A percentile compares a stretch with the other conserved stretches of the same genome.
phyloP scores from a whole-genome alignment of 2,329 filamentous ascomycete genomes.

The Thelonectria olida region DNA sequence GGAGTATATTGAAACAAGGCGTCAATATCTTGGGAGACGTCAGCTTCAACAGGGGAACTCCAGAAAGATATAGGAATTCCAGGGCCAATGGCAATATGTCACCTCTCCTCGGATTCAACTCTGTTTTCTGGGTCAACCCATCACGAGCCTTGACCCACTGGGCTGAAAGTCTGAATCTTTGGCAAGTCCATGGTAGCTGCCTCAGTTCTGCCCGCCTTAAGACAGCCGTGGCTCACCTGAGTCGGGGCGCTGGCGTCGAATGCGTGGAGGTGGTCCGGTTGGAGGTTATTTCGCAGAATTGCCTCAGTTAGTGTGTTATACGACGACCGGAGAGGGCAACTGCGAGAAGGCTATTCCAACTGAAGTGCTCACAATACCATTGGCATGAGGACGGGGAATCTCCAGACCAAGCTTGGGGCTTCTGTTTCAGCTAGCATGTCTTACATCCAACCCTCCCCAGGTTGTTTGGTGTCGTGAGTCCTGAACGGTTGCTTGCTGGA shows the following conservation, averaged over 20 bases:
- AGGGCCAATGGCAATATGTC: not conserved
- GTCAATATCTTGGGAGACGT: not conserved
- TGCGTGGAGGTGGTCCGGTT: constrained; percentile 23
- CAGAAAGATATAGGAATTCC: constrained; percentile 26
- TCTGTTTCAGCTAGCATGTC: not conserved
- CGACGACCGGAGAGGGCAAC: constrained; percentile 18
- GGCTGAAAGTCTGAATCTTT: constrained; percentile 26
- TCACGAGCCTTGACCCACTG: constrained; percentile 18
- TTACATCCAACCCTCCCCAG: not conserved
- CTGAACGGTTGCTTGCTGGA: not conserved
- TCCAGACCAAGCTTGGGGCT: not conserved
- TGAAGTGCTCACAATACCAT: constrained; percentile 14
- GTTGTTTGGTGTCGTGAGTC: too few relatives aligned
- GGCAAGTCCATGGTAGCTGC: constrained; percentile 8
- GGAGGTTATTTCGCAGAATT: constrained; percentile 22
- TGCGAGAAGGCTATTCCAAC: not conserved
- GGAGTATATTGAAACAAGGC: not conserved
- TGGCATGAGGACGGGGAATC: not conserved
- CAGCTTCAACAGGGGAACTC: not conserved
- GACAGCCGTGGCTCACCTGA: constrained; percentile 19
- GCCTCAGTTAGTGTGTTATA: constrained; percentile 5
- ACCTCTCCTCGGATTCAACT: constrained; percentile 5
- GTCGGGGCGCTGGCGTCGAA: not conserved
- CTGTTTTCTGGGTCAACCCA: constrained; percentile 16
- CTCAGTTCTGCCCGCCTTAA: constrained; percentile 5